phyloP scores from a whole-genome alignment of 208 protist species.

The Trypanosoma theileri region DNA sequence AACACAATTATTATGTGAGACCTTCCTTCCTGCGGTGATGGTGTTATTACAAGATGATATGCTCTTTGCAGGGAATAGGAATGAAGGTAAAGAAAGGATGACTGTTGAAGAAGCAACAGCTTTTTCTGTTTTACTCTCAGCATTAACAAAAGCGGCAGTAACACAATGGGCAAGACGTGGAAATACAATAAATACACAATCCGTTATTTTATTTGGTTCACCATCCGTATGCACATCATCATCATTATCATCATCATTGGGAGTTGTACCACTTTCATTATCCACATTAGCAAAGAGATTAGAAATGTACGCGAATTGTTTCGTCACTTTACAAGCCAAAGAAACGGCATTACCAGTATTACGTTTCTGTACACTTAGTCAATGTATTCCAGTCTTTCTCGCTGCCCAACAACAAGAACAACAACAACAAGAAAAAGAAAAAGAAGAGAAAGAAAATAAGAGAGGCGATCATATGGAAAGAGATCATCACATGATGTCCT shows the following conservation, averaged over 20 bases:
- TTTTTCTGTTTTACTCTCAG: slow-evolving; percentile 22
- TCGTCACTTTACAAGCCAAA: not conserved
- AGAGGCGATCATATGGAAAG: not conserved
- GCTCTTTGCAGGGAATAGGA: not conserved
- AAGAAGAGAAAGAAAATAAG: not conserved
- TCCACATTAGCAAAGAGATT: not conserved
- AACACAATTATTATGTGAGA: slow-evolving; percentile 24
- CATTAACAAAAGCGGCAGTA: slow-evolving; percentile 28
- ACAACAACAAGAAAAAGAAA: not conserved
- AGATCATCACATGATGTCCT: not conserved
- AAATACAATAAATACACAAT: not conserved
- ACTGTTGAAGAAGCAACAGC: slow-evolving; percentile 1
- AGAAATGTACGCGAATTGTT: not conserved
- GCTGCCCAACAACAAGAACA: too few species aligned
- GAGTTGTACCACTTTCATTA: slow-evolving; percentile 6
- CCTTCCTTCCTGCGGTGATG: slow-evolving; percentile 21
- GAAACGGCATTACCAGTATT: slow-evolving; percentile 18
- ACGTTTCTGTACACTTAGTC: slow-evolving; percentile 32
- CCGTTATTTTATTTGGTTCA: slow-evolving; percentile 10
- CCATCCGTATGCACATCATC: too few species aligned
- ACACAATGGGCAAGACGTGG: slow-evolving; percentile 6
- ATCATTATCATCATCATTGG: not conserved
- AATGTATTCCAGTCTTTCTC: slow-evolving; percentile 29
- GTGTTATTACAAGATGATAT: slow-evolving; percentile 7
- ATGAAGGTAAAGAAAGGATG: not conserved